Evolutionary conservation across 2,329 filamentous ascomycete species (phyloP).

Genomic region (Colletotrichum tofieldiae): DNA sequence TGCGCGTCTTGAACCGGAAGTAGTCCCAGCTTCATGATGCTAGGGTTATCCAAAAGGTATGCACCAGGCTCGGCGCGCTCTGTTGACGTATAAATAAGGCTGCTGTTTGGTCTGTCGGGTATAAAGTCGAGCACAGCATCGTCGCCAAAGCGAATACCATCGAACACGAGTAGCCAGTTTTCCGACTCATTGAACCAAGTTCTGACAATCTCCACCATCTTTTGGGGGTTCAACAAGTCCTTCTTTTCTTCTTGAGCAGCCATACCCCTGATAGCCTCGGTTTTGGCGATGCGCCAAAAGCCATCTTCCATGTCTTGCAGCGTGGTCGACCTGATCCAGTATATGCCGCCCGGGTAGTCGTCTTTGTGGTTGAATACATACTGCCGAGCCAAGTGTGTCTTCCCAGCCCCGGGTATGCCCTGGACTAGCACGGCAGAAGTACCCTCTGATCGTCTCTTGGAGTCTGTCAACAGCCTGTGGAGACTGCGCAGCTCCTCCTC

Average conservation of each 20-base stretch:
- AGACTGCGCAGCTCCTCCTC: constrained; percentile 70
- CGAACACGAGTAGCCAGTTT: constrained; percentile 79
- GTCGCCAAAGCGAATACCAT: constrained; percentile 75
- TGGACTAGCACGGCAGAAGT: constrained; percentile 76
- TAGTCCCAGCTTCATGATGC: constrained; percentile 68
- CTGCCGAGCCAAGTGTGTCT: constrained; percentile 78
- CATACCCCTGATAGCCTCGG: constrained; percentile 64
- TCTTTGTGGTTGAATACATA: constrained; percentile 75
- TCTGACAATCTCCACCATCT: constrained; percentile 71
- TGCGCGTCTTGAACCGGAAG: constrained; percentile 72
- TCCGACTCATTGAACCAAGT: constrained; percentile 73
- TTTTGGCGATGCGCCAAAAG: constrained; percentile 77
- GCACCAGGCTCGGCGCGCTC: constrained; percentile 70
- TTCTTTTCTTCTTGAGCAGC: constrained; percentile 53
- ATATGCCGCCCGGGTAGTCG: constrained; percentile 76
- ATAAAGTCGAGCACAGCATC: constrained; percentile 73
- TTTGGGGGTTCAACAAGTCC: constrained; percentile 56
- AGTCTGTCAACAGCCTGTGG: constrained; percentile 72
- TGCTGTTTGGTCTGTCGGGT: constrained; percentile 74
- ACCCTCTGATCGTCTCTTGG: constrained; percentile 68
- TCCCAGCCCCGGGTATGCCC: constrained; percentile 77
- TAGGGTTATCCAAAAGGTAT: constrained; percentile 72
- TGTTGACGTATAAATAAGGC: constrained; percentile 79
- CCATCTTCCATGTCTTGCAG: constrained; percentile 71
- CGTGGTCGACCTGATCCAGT: constrained; percentile 78